A percentile compares a stretch with the other conserved stretches of the same genome.
These are phyloP conservation scores for Colletotrichum liriopes DNA, from an alignment of 2,329 filamentous ascomycete genomes.

Conservation along the genomic window DNA sequence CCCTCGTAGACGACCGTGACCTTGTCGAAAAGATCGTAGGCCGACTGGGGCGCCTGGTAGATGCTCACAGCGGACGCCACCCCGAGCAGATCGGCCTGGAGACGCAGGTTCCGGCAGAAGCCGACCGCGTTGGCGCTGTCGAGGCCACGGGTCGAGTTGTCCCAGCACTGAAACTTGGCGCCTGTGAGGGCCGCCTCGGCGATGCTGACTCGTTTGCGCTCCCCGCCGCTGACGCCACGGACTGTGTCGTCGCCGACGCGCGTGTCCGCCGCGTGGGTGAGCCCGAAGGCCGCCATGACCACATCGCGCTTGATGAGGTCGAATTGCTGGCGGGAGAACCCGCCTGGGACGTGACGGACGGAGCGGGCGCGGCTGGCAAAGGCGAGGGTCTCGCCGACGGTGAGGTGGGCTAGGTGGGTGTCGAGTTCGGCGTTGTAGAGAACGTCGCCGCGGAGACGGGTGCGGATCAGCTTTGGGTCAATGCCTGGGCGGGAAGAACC, in stretches of 20 bases:
- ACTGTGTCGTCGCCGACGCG: constrained; percentile 44
- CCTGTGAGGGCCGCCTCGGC: constrained; percentile 44
- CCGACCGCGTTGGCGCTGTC: constrained; percentile 65
- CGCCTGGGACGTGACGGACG: constrained; percentile 62
- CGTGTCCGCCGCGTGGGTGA: constrained; percentile 42
- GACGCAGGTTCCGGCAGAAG: constrained; percentile 66
- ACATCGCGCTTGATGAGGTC: constrained; percentile 66
- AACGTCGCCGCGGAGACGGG: constrained; percentile 68
- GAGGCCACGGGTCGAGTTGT: constrained; percentile 51
- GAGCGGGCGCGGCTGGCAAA: constrained; percentile 68
- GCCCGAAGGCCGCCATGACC: constrained; percentile 63
- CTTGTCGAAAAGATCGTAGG: constrained; percentile 71
- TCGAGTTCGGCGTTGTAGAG: constrained; percentile 79
- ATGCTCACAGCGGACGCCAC: constrained; percentile 34
- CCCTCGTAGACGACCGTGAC: constrained; percentile 78
- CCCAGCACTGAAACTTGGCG: constrained; percentile 49
- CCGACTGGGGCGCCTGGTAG: constrained; percentile 43
- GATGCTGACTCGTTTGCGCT: constrained; percentile 59
- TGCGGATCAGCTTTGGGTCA: constrained; percentile 19
- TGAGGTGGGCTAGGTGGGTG: constrained; percentile 72
- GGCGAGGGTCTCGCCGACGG: constrained; percentile 73
- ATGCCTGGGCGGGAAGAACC: constrained; percentile 13
- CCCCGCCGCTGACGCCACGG: constrained; percentile 43
- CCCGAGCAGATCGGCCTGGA: constrained; percentile 53
- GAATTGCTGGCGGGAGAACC: constrained; percentile 58